Conservation (phyloP, 2,329 filamentous ascomycete genomes). For the Ophiostoma sp. region DNA sequence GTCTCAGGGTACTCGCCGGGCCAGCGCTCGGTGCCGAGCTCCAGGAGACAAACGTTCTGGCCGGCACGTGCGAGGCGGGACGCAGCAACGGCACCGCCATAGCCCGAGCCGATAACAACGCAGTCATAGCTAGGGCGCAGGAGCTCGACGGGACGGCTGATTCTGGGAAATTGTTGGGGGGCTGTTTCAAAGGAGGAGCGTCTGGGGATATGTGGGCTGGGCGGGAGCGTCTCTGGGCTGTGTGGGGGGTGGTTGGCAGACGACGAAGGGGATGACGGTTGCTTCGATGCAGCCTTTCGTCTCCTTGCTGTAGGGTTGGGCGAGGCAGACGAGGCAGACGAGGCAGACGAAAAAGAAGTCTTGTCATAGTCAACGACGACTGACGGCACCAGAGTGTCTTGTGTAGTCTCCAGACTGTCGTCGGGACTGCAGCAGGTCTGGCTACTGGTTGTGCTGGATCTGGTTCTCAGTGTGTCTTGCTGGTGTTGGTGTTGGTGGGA, state of each 20-base stretch:
- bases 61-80: constrained; percentile 57
- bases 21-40: constrained; percentile 60
- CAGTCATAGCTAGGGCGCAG: constrained; percentile 57
- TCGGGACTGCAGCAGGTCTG: constrained; percentile 6
- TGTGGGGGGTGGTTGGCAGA: neutral
- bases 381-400: neutral
- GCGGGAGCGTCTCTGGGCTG: constrained; percentile 25
- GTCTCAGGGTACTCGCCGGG: constrained; percentile 58
- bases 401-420: neutral
- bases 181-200: constrained; percentile 22
- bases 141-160: constrained; percentile 53
- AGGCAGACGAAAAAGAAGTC: neutral
- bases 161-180: constrained; percentile 42
- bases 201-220: constrained; percentile 17
- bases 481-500: no score
- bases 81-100: constrained; percentile 61
- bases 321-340: neutral
- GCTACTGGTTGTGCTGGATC: constrained; percentile 9
- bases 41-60: constrained; percentile 58
- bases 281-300: neutral
- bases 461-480: neutral
- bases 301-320: neutral
- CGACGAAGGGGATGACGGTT: neutral
- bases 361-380: neutral
- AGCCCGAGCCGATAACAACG: constrained; percentile 63